Evolutionary conservation across 306 rosid genomes (phyloP).

Genomic region (Sicyos edulis): DNA sequence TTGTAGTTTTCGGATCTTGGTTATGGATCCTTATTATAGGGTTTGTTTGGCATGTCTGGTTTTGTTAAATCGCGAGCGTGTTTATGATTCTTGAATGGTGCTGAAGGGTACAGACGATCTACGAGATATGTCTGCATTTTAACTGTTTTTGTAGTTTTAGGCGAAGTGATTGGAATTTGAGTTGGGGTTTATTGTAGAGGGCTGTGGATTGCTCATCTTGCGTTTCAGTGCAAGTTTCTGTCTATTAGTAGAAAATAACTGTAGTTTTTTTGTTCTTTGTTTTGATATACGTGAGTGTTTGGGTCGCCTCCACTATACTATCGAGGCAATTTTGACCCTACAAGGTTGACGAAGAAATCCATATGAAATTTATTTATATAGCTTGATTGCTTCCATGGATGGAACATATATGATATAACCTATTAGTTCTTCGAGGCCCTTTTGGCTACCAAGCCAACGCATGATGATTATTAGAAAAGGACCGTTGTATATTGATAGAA

Average conservation of each 20-base stretch:
- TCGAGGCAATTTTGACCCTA: too few species aligned
- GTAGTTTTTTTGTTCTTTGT: too few species aligned
- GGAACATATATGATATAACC: too few species aligned
- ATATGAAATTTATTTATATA: too few species aligned
- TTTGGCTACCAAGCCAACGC: too few species aligned
- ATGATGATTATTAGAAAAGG: not conserved
- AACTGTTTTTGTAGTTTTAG: not conserved
- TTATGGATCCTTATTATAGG: not conserved
- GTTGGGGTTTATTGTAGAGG: not conserved
- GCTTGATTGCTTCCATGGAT: too few species aligned
- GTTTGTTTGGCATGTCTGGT: constrained; percentile 6
- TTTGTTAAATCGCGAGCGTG: not conserved
- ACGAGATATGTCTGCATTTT: constrained; percentile 3
- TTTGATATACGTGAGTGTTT: too few species aligned
- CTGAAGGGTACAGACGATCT: not conserved
- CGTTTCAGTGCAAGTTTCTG: not conserved
- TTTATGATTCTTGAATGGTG: not conserved
- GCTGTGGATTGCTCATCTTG: not conserved
- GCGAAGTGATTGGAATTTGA: not conserved
- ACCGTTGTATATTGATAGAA: not conserved
- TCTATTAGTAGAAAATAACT: not conserved
- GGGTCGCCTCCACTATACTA: too few species aligned
- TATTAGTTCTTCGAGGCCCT: too few species aligned
- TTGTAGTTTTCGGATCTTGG: constrained; percentile 2
- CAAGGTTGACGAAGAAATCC: too few species aligned